A percentile compares a stretch with the other conserved stretches of the same genome.
phyloP scores from a whole-genome alignment of 345 rosid species.

The Aquilaria sinensis region DNA sequence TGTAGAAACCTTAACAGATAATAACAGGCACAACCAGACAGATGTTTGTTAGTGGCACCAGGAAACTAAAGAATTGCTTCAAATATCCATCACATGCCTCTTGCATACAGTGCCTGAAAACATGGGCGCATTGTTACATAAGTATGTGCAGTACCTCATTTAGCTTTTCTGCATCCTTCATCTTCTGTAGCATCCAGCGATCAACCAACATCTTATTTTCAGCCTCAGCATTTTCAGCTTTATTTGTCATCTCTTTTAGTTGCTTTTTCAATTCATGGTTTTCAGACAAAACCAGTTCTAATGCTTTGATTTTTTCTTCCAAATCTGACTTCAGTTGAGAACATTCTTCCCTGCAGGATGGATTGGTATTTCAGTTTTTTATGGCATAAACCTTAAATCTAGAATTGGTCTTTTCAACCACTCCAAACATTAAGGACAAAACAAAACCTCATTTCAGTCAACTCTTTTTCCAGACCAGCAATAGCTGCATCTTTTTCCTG shows the following conservation, averaged over 20 bases:
- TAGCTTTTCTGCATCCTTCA: constrained; percentile 95
- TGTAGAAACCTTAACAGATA: too few species aligned
- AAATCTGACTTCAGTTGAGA: constrained; percentile 45
- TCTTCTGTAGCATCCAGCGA: constrained; percentile 97
- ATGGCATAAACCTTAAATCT: constrained; percentile 5
- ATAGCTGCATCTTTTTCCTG: constrained; percentile 64
- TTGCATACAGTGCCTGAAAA: too few species aligned
- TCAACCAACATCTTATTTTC: constrained; percentile 89
- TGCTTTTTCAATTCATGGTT: constrained; percentile 51
- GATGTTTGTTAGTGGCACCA: too few species aligned
- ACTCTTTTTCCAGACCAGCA: constrained; percentile 41
- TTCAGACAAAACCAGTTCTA: constrained; percentile 62
- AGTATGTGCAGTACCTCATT: constrained; percentile 61
- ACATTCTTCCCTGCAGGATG: constrained; percentile 55
- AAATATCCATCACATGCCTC: too few species aligned
- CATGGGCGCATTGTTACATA: neutral
- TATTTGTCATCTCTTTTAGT: constrained; percentile 51
- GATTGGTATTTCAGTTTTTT: constrained; percentile 7
- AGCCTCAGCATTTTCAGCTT: constrained; percentile 71
- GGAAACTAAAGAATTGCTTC: too few species aligned
- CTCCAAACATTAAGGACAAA: constrained; percentile 2
- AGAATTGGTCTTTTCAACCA: neutral
- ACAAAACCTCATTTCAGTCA: constrained; percentile 45
- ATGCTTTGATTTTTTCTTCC: constrained; percentile 55
- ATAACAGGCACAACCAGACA: too few species aligned